Evolutionary conservation across 2,329 filamentous ascomycete species (phyloP).

Genomic region (Colletotrichum endophyticum): DNA sequence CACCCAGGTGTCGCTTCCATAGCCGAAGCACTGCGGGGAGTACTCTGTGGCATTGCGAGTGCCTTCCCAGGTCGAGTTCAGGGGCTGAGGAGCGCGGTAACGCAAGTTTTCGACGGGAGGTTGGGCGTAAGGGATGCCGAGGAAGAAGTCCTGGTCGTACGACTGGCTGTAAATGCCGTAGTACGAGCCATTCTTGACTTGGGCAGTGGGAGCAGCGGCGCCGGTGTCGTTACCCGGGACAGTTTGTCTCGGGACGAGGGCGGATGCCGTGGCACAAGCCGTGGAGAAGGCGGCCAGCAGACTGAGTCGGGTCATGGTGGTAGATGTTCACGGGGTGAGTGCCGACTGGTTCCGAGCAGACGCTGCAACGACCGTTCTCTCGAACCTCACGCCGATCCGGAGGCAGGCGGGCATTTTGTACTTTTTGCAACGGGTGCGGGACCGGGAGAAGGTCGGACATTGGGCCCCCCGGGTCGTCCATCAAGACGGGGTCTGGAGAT

Average conservation of each 20-base stretch:
- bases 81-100: constrained; percentile 53
- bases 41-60: constrained; percentile 49
- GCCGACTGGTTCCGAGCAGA: neutral
- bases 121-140: constrained; percentile 63
- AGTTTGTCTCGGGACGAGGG: constrained; percentile 7
- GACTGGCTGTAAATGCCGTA: constrained; percentile 40
- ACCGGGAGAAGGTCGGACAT: constrained; percentile 3
- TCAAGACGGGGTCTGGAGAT: neutral
- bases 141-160: constrained; percentile 55
- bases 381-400: neutral
- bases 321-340: neutral
- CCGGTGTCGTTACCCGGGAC: neutral
- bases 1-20: constrained; percentile 41
- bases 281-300: constrained; percentile 5
- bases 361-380: neutral
- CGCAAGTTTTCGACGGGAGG: constrained; percentile 55
- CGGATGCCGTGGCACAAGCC: constrained; percentile 11
- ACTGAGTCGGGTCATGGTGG: constrained; percentile 5
- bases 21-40: constrained; percentile 53
- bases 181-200: constrained; percentile 35
- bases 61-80: constrained; percentile 50
- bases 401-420: neutral
- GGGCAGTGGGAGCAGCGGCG: neutral
- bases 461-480: neutral
- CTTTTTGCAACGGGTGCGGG: neutral